These are phyloP conservation scores for Paxillus involutus DNA, from an alignment of 768 basidiomycete genomes.

Conservation along the genomic window DNA sequence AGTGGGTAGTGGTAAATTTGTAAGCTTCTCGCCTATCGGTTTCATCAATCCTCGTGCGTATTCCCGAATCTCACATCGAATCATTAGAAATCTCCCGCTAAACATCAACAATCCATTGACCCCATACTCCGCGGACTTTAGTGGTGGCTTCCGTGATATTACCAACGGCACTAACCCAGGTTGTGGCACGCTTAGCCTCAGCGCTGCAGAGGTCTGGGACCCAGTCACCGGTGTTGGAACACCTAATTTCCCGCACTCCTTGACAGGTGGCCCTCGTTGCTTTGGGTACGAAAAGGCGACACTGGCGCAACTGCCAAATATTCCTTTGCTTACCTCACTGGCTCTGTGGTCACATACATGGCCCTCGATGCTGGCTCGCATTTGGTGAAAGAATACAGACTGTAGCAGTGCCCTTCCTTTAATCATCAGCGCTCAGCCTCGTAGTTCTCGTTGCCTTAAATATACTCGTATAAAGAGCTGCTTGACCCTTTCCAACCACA, in stretches of 20 bases:
- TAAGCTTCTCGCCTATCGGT: constrained; percentile 39
- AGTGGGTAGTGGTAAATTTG: no score
- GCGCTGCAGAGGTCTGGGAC: constrained; percentile 29
- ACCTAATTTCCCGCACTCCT: constrained; percentile 39
- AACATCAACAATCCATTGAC: not conserved
- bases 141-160: constrained; percentile 50
- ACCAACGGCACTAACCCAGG: constrained; percentile 44
- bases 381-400: no score
- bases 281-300: no score
- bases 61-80: no score
- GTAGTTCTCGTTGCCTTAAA: constrained; percentile 5
- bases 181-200: constrained; percentile 40
- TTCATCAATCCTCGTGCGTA: constrained; percentile 49
- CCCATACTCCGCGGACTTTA: constrained; percentile 34
- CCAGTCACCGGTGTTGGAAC: constrained; percentile 51
- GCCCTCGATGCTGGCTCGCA: not conserved
- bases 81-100: not conserved
- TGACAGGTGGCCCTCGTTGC: no score
- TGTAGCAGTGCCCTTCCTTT: not conserved
- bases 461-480: constrained; percentile 16
- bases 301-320: no score
- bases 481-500: constrained; percentile 9
- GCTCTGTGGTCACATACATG: not conserved
- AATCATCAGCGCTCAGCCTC: not conserved
- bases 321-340: not conserved